Evolutionary conservation across 1,139 yeast species (phyloP), one percentile per base, ranked within the genome.

Genomic region (Geotrichum aggregatum): DNA sequence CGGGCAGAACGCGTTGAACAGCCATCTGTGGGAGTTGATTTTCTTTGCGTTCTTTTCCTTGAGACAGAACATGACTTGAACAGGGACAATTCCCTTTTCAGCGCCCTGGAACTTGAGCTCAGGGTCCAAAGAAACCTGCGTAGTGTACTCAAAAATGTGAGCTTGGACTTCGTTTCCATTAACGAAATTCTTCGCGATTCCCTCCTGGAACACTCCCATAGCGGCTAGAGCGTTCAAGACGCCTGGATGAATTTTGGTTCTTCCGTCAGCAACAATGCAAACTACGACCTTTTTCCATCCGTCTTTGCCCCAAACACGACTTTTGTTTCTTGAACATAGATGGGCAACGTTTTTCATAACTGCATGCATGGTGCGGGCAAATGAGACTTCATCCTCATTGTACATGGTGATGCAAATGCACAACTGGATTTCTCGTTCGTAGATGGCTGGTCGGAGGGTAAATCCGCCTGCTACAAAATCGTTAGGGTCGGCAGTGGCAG

Each of bases 1-100:
- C 2, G 87, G 87, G 1, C 85, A 82, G 69, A 86, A 83, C 0
- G 91, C 86, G 64, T 85, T 88, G 72, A 86, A 82, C 56, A 87
- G 84, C 95, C 95, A 86, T 59, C 94, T 74, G 67, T 86, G 95
- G 14, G 91, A 83, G 67, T 86, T 86, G 66, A 86, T 86, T 66
- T 86, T 86, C 65, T 82, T 78, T 56, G 81, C 75, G 66, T 86
- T 86, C 61, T 81, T 78, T 63, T 86, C 95, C 67, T 86, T 86
- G 61, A 86, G 71, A 65, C 94, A 86, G 66, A 85, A 86, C 31
- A 86, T 67, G 70, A 86, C 72, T 66, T 86, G 95, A 3, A 84
- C 82, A 0, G 94, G 94, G 11, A 50, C 49, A 39, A 44, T 50
- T 18, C 47, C 43, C 26, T 50, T 47, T 6, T 33, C 22, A 31